A percentile compares a stretch with the other conserved stretches of the same genome.
Conservation (phyloP, 179 eudicot genomes). For the Silene noctiflora region DNA sequence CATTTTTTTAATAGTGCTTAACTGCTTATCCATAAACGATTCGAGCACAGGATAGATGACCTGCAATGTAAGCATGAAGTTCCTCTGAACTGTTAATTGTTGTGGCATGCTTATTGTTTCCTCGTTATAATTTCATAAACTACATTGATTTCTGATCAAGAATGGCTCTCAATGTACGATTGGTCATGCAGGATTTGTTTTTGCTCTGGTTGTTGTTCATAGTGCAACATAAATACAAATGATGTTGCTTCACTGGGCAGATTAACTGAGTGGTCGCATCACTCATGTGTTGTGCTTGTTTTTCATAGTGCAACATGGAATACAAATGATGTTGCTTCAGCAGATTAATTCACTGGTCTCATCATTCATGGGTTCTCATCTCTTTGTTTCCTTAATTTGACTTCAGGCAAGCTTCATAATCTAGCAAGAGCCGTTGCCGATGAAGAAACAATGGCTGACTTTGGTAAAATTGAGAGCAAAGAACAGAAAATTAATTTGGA, state of each 20-base stretch:
- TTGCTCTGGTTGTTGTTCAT: not conserved
- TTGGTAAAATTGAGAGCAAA: constrained; percentile 47
- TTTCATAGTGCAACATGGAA: not conserved
- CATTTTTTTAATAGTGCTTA: not conserved
- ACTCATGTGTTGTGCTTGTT: not conserved
- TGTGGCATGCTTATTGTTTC: constrained; percentile 4
- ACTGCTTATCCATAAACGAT: not conserved
- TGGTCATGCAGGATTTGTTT: not conserved
- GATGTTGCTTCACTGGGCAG: not conserved
- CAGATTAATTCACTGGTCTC: not conserved
- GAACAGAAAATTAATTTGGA: constrained; percentile 44
- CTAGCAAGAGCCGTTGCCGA: constrained; percentile 96
- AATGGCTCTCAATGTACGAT: not conserved
- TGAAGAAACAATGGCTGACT: constrained; percentile 69
- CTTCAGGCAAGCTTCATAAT: constrained; percentile 93
- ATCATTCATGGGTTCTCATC: constrained; percentile 13
- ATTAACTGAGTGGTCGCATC: not conserved
- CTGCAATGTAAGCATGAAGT: not conserved
- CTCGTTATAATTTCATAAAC: not conserved
- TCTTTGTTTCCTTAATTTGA: constrained; percentile 17
- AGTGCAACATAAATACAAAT: not conserved
- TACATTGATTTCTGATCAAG: not conserved
- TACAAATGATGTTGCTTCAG: not conserved
- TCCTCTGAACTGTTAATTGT: not conserved
- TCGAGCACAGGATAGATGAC: not conserved